These are phyloP conservation scores for Zopfochytrium polystomum DNA, from an alignment of 371 early-diverging fungal species.

Conservation along the genomic window DNA sequence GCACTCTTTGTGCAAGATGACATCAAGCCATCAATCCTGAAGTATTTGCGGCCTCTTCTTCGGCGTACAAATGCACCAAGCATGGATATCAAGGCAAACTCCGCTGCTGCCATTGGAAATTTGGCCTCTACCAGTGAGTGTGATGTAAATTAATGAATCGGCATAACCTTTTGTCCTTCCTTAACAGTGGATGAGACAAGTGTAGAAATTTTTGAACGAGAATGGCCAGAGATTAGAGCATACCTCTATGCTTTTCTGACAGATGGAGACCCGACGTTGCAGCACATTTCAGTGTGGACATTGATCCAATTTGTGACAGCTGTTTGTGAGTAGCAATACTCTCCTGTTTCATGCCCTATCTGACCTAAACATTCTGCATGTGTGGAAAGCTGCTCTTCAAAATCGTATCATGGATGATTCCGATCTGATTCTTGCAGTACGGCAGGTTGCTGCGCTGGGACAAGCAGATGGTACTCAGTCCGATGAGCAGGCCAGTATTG, in stretches of 20 bases:
- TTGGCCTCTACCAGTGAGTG: constrained; percentile 65
- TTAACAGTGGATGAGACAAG: constrained; percentile 64
- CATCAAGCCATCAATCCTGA: constrained; percentile 66
- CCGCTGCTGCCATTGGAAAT: constrained; percentile 82
- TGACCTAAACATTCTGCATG: too few relatives aligned
- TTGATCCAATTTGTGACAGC: constrained; percentile 79
- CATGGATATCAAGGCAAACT: constrained; percentile 79
- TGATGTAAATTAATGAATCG: constrained; percentile 1
- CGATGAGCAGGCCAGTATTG: too few relatives aligned
- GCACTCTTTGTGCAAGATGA: constrained; percentile 51
- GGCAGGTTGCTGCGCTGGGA: too few relatives aligned
- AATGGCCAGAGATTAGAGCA: constrained; percentile 65
- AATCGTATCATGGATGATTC: too few relatives aligned
- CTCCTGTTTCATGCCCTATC: too few relatives aligned
- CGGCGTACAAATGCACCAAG: constrained; percentile 63
- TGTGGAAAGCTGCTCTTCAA: too few relatives aligned
- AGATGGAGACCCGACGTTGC: constrained; percentile 65
- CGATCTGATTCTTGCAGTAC: too few relatives aligned
- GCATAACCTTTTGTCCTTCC: constrained; percentile 40
- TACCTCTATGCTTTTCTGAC: constrained; percentile 69
- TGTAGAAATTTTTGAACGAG: constrained; percentile 64
- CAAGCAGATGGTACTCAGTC: too few relatives aligned
- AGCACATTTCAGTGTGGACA: constrained; percentile 89
- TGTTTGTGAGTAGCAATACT: constrained; percentile 51
- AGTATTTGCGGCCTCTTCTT: constrained; percentile 66